Percentiles rank a stretch among this genome's conserved stretches.
These are phyloP conservation scores for Trichocladium antarcticum DNA, from an alignment of 495 filamentous ascomycete species.

Conservation along the genomic window DNA sequence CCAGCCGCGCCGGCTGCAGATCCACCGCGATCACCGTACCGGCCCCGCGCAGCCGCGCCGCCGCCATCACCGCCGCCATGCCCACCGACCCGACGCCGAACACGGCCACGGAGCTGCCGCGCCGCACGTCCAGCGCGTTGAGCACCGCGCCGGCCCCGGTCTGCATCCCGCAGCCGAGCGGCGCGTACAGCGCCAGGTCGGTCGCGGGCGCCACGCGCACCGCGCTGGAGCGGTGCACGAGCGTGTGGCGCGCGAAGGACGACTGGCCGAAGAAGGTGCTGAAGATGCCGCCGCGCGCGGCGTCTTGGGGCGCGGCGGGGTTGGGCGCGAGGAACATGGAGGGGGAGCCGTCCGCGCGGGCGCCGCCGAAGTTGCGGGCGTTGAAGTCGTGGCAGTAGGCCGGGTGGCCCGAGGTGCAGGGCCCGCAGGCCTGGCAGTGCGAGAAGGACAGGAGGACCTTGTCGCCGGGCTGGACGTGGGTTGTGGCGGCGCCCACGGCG, in stretches of 20 bases:
- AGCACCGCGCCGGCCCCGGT: conserved; percentile 38
- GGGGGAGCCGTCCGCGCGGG: conserved; percentile 12
- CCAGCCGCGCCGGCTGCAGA: conserved; percentile 45
- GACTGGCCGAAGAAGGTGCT: conserved; percentile 46
- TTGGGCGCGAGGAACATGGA: conserved; percentile 8
- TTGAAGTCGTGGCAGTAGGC: conserved; percentile 45
- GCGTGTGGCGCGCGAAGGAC: conserved; percentile 35
- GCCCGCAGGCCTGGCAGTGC: conserved; percentile 34
- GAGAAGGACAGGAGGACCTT: conserved; percentile 41
- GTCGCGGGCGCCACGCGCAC: conserved; percentile 22
- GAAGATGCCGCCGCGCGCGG: conserved; percentile 42
- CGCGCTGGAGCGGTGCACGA: conserved; percentile 23
- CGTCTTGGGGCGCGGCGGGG: conserved; percentile 31
- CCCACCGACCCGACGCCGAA: conserved; percentile 67
- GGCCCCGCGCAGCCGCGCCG: conserved; percentile 9
- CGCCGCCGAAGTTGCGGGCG: conserved; percentile 30
- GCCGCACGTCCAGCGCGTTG: conserved; percentile 32
- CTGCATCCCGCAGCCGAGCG: conserved; percentile 40
- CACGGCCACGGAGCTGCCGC: conserved; percentile 53
- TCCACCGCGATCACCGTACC: conserved; percentile 52
- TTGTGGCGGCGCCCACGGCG: conserved; percentile 44
- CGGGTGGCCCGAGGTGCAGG: conserved; percentile 54
- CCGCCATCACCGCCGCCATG: conserved; percentile 48
- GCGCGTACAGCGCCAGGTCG: conserved; percentile 29
- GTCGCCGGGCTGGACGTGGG: conserved; percentile 47